These are phyloP conservation scores for Paraurostyla sp. DNA, from an alignment of 73 alveolate species.

Conservation along the genomic window DNA sequence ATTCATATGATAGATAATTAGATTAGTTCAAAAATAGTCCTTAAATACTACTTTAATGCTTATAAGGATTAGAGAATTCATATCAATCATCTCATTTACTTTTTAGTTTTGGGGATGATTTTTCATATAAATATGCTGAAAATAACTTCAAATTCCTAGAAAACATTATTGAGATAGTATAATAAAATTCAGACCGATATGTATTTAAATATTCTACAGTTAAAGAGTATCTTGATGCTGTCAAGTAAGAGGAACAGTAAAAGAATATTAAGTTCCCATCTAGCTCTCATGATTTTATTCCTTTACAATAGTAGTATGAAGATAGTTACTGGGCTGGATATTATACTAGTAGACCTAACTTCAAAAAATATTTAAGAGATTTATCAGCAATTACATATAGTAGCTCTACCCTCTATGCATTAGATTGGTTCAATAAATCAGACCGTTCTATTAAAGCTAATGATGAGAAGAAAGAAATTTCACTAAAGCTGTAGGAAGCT, in stretches of 20 bases:
- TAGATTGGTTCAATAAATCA: neutral
- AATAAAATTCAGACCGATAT: no score
- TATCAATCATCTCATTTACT: no score
- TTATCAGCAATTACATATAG: neutral
- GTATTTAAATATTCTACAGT: constrained; percentile 72
- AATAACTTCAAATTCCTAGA: no score
- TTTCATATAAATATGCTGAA: no score
- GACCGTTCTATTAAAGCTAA: no score
- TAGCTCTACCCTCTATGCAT: neutral
- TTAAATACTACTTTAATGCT: no score
- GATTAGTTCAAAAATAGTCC: no score
- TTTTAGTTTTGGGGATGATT: no score
- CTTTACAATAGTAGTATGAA: neutral
- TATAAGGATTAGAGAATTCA: no score
- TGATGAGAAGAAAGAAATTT: neutral
- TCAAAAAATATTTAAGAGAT: constrained; percentile 82
- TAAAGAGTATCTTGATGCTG: constrained; percentile 44
- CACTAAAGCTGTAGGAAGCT: neutral
- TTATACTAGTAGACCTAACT: constrained; percentile 87
- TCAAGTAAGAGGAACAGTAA: neutral
- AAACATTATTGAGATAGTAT: no score
- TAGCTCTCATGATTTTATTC: neutral
- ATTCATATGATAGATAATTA: no score
- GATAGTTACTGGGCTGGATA: constrained; percentile 92
- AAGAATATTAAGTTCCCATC: neutral